Evolutionary conservation across 495 filamentous ascomycete genomes (phyloP), one percentile per base, ranked within the genome.

Genomic region (Thozetella sp.): DNA sequence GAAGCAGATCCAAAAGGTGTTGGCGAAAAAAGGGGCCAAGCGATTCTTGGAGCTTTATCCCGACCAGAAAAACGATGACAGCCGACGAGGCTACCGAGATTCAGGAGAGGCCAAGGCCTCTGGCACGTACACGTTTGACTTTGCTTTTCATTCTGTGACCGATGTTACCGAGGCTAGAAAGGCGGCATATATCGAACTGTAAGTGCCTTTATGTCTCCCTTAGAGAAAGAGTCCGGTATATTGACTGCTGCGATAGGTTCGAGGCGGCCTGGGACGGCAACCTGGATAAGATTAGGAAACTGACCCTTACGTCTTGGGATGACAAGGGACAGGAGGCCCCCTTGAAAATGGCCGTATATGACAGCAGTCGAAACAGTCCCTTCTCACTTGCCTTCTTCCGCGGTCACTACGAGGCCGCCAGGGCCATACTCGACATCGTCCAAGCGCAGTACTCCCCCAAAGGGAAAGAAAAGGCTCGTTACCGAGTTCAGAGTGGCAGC

Each of bases 201-300:
- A 66, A 76, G 78, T 70, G 12, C 53, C 9, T 51, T 30, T 13
- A 26, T 25, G 30, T 40, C 22, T 2, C 2, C 25, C 25, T 57
- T 12, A 17, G 23, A 3, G 12, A 50, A 22, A 11, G 12, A 55
- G 57, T 22, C 68, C 87, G 77, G 60, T 55, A 20, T 22, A 23
- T 3, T 63, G 15, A 6, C 6, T 37, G 15, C 30, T 37, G 30
- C 30, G 30, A 37, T 48, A 80, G 77, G 13, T 91, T 90, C 56
- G 82, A 92, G 66, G 89, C 90, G 11, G 85, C 84, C 1, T 92
- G 88, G 87, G 58, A 54, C n/a, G 87, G 88, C 2, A 85, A 93
- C 63, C 45, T 88, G 1, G 74, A 80, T 0, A 86, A 74, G 2
- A 80, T 88, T 68, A 85, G 86, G 63, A 63, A 59, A 2, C 61